Evolutionary conservation across 1,139 yeast species (phyloP).

Genomic region (Saccharomyces hybrid): DNA sequence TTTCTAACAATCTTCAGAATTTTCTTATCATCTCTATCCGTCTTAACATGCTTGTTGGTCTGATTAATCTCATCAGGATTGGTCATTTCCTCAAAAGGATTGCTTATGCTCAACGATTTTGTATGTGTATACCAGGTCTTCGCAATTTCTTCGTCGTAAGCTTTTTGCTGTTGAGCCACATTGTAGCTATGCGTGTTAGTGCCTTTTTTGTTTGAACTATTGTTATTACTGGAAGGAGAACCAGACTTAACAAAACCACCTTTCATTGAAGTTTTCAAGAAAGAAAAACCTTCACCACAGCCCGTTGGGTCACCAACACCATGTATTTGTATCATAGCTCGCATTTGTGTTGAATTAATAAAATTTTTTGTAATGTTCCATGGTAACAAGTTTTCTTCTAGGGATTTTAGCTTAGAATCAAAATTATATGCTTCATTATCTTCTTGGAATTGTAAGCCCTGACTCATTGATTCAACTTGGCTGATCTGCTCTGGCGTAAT

Average conservation of each 20-base stretch:
- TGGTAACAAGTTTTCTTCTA: conserved; percentile 84
- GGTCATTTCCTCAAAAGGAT: conserved; percentile 37
- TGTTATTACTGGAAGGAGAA: conserved; percentile 2
- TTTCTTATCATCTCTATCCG: conserved; percentile 32
- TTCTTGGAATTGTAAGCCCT: conserved; percentile 76
- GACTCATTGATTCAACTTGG: conserved; percentile 85
- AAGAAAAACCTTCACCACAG: conserved; percentile 83
- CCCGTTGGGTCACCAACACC: conserved; percentile 98
- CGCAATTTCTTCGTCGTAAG: conserved; percentile 84
- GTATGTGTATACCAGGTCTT: conserved; percentile 90
- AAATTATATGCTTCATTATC: conserved; percentile 55
- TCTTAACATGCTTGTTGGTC: conserved; percentile 28
- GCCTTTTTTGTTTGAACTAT: conserved; percentile 8
- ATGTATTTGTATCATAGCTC: conserved; percentile 90
- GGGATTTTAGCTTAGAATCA: conserved; percentile 38
- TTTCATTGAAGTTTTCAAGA: conserved; percentile 86
- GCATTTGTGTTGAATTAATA: conserved; percentile 88
- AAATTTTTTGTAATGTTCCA: conserved; percentile 92
- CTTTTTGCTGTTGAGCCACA: conserved; percentile 82
- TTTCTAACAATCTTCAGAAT: conserved; percentile 72
- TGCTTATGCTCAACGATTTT: conserved; percentile 45
- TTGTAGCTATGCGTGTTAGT: conserved; percentile 61
- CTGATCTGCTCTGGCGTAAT: conserved; percentile 89
- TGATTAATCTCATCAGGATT: conserved; percentile 32
- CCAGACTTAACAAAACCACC: conserved; percentile 76